Evolutionary conservation across 1,284 basidiomycete species (phyloP), one percentile per base, ranked within the genome.

Genomic region (Moesziomyces sp.): DNA sequence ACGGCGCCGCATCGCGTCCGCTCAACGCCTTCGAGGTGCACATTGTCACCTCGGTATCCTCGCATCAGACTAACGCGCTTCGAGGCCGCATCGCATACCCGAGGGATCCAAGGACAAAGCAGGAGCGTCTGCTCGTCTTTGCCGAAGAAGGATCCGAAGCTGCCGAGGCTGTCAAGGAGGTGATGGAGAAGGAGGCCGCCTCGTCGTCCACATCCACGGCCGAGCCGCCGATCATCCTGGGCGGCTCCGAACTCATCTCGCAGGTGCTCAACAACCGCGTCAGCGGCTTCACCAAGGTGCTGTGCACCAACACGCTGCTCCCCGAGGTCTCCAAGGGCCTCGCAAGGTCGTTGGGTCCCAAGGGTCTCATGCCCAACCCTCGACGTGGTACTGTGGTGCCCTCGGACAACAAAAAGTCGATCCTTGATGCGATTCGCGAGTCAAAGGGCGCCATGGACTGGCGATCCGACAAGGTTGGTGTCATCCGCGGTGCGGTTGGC

Each of bases 361-460:
- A 93, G 66, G 95, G 95, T 68, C 86, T 99, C 55, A 98, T 99
- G 94, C 96, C 96, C 16, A 93, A 92, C 9, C 91, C 91, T 68
- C 91, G 95, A 85, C 89, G 96, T 73, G 96, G 96, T 3, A 97
- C 95, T 0, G 96, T 98, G 9, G 80, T 78, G 2, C 93, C 92
- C 0, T 91, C 93, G 56, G 92, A 96, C 64, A 87, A 97, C 59
- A 90, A 87, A 16, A 89, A 90, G 16, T 74, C 77, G 26, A 81
- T 84, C 63, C 44, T 71, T 16, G 47, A 56, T 21, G 93, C 92
- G 63, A 91, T 99, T 63, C 88, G 89, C 75, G 89, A 90, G 64
- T 88, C 96, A 28, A 89, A 90, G 56, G 93, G 92, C 13, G 91
- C 90, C 13, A 90, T 91, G 59, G 94, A 97, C 83, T 99, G 95